Percentiles rank a stretch among this genome's conserved stretches.
Conservation (phyloP, 805 yeast genomes). For the Sugiyamaella valdiviana region DNA sequence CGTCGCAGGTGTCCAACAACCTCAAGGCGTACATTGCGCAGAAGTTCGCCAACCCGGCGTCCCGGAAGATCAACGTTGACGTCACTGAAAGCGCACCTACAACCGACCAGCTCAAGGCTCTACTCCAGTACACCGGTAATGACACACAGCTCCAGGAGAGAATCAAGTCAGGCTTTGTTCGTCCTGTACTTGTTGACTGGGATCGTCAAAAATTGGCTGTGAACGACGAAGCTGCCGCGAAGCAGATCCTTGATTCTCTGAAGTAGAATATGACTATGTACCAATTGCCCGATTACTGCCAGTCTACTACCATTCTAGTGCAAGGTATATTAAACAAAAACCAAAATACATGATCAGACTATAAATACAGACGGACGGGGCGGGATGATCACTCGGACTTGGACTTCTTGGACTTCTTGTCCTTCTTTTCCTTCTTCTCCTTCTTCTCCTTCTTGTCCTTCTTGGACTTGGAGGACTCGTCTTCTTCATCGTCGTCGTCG, state of each 20-base stretch:
- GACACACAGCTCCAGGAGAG: conserved; percentile 9
- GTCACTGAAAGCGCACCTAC: conserved; percentile 30
- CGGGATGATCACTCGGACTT: conserved; percentile 6
- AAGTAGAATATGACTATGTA: background rate
- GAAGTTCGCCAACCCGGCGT: conserved; percentile 19
- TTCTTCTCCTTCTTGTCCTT: conserved; percentile 49
- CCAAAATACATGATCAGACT: conserved; percentile 4
- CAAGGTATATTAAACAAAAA: conserved; percentile 3
- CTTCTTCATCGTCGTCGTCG: conserved; percentile 43
- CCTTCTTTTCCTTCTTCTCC: conserved; percentile 36
- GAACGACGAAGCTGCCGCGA: conserved; percentile 38
- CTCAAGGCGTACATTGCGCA: conserved; percentile 18
- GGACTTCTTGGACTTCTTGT: conserved; percentile 21
- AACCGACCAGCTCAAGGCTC: conserved; percentile 22
- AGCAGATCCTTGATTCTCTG: conserved; percentile 36
- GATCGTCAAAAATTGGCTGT: conserved; percentile 50
- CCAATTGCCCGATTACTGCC: background rate
- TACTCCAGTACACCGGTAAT: conserved; percentile 13
- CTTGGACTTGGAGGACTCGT: conserved; percentile 37
- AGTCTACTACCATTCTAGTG: background rate
- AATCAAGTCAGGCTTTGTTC: conserved; percentile 22
- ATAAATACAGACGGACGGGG: conserved; percentile 15
- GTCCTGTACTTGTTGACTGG: conserved; percentile 60
- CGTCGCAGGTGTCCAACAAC: conserved; percentile 16
- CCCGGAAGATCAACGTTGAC: conserved; percentile 27